Base-by-base conservation (phyloP, 2,329 filamentous ascomycete species). In the Fusarium zealandicum region DNA sequence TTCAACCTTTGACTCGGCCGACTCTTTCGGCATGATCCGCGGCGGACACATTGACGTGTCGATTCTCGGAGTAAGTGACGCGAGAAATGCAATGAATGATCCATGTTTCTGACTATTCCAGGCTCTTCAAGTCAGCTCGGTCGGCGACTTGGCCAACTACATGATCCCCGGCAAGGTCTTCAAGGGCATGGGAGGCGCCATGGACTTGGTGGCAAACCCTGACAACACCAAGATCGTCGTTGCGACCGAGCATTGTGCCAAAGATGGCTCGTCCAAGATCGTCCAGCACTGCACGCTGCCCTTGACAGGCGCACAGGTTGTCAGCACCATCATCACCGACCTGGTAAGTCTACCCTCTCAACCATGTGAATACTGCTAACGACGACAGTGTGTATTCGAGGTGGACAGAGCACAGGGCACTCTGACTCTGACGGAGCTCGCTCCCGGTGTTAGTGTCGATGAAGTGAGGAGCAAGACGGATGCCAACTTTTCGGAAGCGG, bases 101-200 rank as follows among this genome's bases (percentile, higher is more conserved):
- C 31, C 39, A n/a, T 27, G 47, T 12, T 14, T 10, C 59, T 65
- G 35, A 49, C 43, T 43, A 41, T 65, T 47, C 4, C 37, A 67
- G 71, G 88, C 90, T 2, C 84, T 93, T 62, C 90, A 96, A 76
- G 90, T 95, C 17, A 88, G 85, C 61, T 90, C 90, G 0, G 80
- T 83, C 3, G 91, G 91, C 20, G 91, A 96, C 70, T 75, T 96
- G 46, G 91, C 91, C 38, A 95, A 95, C 75, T 96, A 91, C 80
- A 95, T 95, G 88, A 89, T 96, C 59, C 91, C 91, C 0, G 91
- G 91, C 18, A 95, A 93, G 74, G 85, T 91, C 10, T 86, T 92
- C 75, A 95, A 95, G 80, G 91, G 91, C 14, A 95, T 96, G 87
- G 91, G 91, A 56, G 87, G 87, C 22, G 87, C 87, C 14, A 90